Conservation (phyloP, 805 yeast genomes). For the Saccharomycopsis synnaedendra region DNA sequence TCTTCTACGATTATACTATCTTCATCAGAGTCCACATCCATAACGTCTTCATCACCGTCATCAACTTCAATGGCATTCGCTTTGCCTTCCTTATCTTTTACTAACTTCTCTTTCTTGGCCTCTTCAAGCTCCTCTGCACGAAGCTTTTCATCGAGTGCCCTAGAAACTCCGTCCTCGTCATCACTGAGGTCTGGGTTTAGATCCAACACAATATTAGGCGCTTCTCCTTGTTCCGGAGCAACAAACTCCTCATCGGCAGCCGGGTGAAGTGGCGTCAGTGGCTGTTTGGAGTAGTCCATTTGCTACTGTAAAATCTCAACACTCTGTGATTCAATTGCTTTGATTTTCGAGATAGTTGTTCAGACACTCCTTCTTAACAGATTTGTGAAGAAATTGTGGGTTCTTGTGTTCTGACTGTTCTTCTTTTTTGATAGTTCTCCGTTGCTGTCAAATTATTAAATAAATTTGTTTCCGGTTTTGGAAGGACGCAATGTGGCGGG, state of each 20-base stretch:
- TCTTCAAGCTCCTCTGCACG: background rate
- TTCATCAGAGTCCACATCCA: constrained; percentile 2
- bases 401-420: too few species aligned
- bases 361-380: too few species aligned
- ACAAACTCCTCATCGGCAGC: constrained; percentile 10
- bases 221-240: constrained; percentile 1
- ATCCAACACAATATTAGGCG: constrained; percentile 8
- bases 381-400: too few species aligned
- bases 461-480: too few species aligned
- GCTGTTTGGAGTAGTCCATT: constrained; percentile 2
- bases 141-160: background rate
- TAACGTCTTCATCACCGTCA: constrained; percentile 1
- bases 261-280: constrained; percentile 14
- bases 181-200: constrained; percentile 15
- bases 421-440: too few species aligned
- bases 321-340: too few species aligned
- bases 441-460: too few species aligned
- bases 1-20: background rate
- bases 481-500: too few species aligned
- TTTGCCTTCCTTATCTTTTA: background rate
- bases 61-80: background rate
- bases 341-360: too few species aligned
- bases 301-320: too few species aligned
- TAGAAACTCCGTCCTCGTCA: constrained; percentile 5
- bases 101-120: background rate